Evolutionary conservation across 805 yeast genomes (phyloP).

Genomic region (Candida tibetensis): DNA sequence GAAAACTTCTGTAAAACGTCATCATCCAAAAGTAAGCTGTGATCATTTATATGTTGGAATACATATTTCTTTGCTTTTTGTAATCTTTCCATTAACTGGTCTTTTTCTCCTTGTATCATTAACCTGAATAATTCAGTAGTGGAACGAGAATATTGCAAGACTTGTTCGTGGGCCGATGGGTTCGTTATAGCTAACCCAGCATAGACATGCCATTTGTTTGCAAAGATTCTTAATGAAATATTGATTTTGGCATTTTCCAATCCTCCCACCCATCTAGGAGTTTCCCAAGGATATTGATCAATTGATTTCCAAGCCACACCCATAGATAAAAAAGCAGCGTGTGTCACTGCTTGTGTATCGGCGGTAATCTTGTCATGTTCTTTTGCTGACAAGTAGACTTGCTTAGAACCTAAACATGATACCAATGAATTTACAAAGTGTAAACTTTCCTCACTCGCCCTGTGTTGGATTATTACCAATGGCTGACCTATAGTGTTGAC

Average conservation of each 20-base stretch:
- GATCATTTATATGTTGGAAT: slow-evolving; percentile 60
- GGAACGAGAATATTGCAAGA: slow-evolving; percentile 83
- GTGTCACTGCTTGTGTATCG: slow-evolving; percentile 97
- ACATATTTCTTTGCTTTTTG: slow-evolving; percentile 68
- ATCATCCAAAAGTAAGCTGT: slow-evolving; percentile 71
- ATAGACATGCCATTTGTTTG: slow-evolving; percentile 97
- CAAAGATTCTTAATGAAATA: slow-evolving; percentile 83
- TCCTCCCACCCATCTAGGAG: slow-evolving; percentile 86
- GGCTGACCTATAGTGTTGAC: slow-evolving; percentile 92
- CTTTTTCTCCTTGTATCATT: slow-evolving; percentile 67
- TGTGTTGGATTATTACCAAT: slow-evolving; percentile 76
- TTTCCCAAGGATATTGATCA: slow-evolving; percentile 89
- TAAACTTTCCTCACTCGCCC: slow-evolving; percentile 55
- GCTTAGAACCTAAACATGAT: slow-evolving; percentile 72
- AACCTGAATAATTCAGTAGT: slow-evolving; percentile 79
- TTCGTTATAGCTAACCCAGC: slow-evolving; percentile 96
- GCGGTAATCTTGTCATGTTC: slow-evolving; percentile 96
- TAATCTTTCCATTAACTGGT: slow-evolving; percentile 58
- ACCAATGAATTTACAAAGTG: slow-evolving; percentile 61
- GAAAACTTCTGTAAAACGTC: slow-evolving; percentile 75
- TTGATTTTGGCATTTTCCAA: slow-evolving; percentile 94
- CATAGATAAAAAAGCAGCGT: slow-evolving; percentile 95
- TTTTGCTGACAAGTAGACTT: slow-evolving; percentile 73
- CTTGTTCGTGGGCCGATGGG: slow-evolving; percentile 90
- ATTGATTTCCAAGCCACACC: slow-evolving; percentile 90